Conservation (phyloP, 192 early-diverging fungal species). For the Backusella westeae region DNA sequence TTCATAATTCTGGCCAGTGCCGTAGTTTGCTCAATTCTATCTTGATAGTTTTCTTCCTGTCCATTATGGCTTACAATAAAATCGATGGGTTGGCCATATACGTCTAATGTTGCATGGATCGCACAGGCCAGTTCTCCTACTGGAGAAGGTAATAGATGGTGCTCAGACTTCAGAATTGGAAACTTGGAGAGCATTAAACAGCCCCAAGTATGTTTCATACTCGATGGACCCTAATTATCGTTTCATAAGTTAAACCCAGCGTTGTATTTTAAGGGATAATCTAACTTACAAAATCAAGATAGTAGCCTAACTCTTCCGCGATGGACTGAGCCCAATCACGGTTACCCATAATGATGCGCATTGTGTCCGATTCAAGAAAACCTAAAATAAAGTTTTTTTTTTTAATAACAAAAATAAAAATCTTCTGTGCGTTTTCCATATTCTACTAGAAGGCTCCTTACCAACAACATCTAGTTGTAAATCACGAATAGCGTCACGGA, state of each 20-base stretch:
- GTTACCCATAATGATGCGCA: slow-evolving; percentile 83
- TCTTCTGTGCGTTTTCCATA: not conserved
- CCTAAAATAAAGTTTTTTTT: not conserved
- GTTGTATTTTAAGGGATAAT: not conserved
- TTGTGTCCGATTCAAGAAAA: slow-evolving; percentile 74
- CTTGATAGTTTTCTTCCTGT: slow-evolving; percentile 73
- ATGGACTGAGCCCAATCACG: slow-evolving; percentile 80
- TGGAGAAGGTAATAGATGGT: slow-evolving; percentile 81
- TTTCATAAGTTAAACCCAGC: not conserved
- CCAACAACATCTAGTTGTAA: slow-evolving; percentile 77
- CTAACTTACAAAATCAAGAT: slow-evolving; percentile 65
- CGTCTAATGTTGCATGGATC: slow-evolving; percentile 81
- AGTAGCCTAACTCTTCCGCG: slow-evolving; percentile 72
- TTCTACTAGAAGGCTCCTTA: not conserved
- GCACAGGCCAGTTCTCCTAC: slow-evolving; percentile 81
- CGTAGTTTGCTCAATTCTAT: slow-evolving; percentile 73
- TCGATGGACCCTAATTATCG: slow-evolving; percentile 59
- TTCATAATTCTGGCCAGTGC: slow-evolving; percentile 77
- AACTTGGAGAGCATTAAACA: slow-evolving; percentile 84
- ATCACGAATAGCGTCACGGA: slow-evolving; percentile 72
- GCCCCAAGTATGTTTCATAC: slow-evolving; percentile 86
- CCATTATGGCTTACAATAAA: slow-evolving; percentile 84
- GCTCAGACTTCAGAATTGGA: slow-evolving; percentile 68
- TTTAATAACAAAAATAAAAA: not conserved
- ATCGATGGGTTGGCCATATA: slow-evolving; percentile 74